Conservation (phyloP, 148 eudicot species). For the Nepenthes mirabilis region DNA sequence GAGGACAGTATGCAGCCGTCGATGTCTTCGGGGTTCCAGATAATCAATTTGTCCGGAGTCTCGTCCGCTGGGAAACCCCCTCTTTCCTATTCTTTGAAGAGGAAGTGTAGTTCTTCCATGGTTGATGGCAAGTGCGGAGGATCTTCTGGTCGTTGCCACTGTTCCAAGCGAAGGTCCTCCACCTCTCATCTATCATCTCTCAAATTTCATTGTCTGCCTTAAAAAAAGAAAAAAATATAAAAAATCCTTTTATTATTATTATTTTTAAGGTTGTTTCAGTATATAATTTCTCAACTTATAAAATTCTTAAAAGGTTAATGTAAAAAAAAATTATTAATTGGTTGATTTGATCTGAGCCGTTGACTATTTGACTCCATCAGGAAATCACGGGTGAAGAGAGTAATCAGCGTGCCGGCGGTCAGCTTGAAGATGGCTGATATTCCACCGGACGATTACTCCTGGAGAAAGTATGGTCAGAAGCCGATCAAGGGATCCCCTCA, state of each 20-base stretch:
- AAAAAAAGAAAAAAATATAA: neutral
- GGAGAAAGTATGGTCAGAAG: constrained; percentile 65
- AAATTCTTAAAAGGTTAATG: neutral
- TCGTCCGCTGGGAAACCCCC: constrained; percentile 47
- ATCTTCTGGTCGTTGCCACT: constrained; percentile 49
- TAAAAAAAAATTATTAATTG: neutral
- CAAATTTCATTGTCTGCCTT: neutral
- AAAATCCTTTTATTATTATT: neutral
- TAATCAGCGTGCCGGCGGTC: constrained; percentile 45
- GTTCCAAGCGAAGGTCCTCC: constrained; percentile 51
- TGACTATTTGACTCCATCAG: constrained; percentile 11
- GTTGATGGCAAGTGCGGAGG: constrained; percentile 37
- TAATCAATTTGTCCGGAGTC: constrained; percentile 35
- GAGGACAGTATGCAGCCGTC: constrained; percentile 40
- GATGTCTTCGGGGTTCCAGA: constrained; percentile 60
- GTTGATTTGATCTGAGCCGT: neutral
- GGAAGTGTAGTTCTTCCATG: constrained; percentile 45
- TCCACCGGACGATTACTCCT: constrained; percentile 47
- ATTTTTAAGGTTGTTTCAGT: too few species aligned
- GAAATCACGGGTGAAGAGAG: constrained; percentile 55
- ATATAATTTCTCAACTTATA: neutral
- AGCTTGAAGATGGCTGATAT: constrained; percentile 20
- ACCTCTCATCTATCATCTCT: neutral
- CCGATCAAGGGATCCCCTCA: constrained; percentile 22
- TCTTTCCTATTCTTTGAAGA: constrained; percentile 29